These are phyloP conservation scores for Ogataea haglerorum DNA, from an alignment of 805 yeast genomes.

Conservation along the genomic window DNA sequence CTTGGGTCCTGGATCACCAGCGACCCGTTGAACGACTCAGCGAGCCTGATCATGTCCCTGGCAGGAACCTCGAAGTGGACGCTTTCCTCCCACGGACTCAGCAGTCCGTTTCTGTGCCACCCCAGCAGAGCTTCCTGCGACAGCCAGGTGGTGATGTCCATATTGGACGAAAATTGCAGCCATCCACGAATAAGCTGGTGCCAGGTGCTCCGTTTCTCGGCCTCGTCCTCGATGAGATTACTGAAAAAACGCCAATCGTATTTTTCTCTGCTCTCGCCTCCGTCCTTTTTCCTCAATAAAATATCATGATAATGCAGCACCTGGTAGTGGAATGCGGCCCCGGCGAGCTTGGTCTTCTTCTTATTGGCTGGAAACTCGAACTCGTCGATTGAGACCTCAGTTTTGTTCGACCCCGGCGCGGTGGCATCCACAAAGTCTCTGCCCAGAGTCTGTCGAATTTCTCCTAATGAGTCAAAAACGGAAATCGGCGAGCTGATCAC, in stretches of 20 bases:
- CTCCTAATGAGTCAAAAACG: constrained; percentile 24
- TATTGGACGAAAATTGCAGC: constrained; percentile 40
- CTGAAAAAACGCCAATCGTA: constrained; percentile 71
- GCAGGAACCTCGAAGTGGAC: constrained; percentile 52
- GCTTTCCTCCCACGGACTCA: constrained; percentile 52
- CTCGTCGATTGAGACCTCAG: constrained; percentile 19
- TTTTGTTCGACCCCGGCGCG: constrained; percentile 18
- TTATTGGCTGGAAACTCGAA: constrained; percentile 30
- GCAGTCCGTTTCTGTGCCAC: constrained; percentile 47
- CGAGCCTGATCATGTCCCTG: constrained; percentile 42
- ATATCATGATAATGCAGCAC: constrained; percentile 34
- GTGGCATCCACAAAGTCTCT: constrained; percentile 30
- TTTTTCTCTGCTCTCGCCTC: constrained; percentile 33
- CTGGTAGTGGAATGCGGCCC: constrained; percentile 30
- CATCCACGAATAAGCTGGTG: constrained; percentile 45
- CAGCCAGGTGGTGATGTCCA: constrained; percentile 44
- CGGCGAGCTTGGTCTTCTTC: constrained; percentile 29
- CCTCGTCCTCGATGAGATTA: constrained; percentile 34
- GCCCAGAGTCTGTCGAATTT: constrained; percentile 27
- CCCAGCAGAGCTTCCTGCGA: constrained; percentile 49
- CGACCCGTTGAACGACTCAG: constrained; percentile 45
- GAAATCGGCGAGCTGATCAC: constrained; percentile 32
- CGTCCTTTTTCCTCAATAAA: constrained; percentile 29
- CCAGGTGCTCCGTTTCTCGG: constrained; percentile 41
- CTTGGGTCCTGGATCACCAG: constrained; percentile 41